phyloP scores from a whole-genome alignment of 106 monocot genomes.

The Cymbidium sinense region DNA sequence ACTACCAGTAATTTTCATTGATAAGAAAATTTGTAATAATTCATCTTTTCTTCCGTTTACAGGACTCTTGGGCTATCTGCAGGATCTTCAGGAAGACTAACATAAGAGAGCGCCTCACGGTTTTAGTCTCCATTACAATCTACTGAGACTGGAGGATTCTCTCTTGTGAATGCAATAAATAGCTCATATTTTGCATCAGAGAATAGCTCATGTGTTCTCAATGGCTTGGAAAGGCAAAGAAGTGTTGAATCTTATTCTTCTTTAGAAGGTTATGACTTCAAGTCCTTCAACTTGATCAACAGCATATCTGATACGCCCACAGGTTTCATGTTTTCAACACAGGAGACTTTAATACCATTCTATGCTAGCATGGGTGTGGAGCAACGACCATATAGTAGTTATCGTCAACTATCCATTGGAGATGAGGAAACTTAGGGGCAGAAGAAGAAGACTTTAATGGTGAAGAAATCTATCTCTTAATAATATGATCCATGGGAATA shows the following conservation, averaged over 20 bases:
- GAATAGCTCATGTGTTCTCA: conserved; percentile 9
- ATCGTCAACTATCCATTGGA: conserved; percentile 18
- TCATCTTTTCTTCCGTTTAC: not conserved
- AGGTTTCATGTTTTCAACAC: no score
- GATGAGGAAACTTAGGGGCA: conserved; percentile 5
- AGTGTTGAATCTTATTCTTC: conserved; percentile 2
- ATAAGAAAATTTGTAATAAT: not conserved
- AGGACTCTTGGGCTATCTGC: conserved; percentile 72
- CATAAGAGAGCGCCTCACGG: conserved; percentile 42
- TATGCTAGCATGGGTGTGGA: conserved; percentile 12
- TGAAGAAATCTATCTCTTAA: no score
- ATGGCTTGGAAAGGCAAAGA: no score
- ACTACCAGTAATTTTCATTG: not conserved
- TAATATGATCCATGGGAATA: no score
- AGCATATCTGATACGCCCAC: no score
- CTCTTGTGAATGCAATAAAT: not conserved
- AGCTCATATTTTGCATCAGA: conserved; percentile 16
- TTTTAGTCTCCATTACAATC: conserved; percentile 25
- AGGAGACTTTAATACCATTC: conserved; percentile 13
- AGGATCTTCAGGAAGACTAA: conserved; percentile 59
- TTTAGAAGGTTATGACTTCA: conserved; percentile 3
- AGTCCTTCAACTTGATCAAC: conserved; percentile 2
- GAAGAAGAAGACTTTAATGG: conserved; percentile 1
- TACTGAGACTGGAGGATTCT: no score
- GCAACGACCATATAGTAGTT: conserved; percentile 8